phyloP scores from a whole-genome alignment of 805 yeast genomes.

The Saccharomycopsis selenospora region DNA sequence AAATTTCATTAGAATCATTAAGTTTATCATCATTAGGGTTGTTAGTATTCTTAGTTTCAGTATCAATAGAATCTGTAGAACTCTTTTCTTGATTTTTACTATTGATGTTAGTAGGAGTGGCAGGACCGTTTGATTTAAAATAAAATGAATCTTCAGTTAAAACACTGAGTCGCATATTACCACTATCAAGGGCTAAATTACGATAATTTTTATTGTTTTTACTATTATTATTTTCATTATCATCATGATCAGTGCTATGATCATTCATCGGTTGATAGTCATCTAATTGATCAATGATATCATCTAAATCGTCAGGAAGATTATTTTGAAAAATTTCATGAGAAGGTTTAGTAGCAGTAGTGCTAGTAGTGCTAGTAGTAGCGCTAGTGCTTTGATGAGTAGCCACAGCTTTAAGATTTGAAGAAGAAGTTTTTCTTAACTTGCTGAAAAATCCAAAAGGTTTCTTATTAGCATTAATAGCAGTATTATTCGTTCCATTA shows the following conservation, averaged over 20 bases:
- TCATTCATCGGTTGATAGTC: neutral
- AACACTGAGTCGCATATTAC: constrained; percentile 9
- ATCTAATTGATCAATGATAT: neutral
- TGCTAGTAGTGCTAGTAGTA: neutral
- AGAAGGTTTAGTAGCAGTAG: constrained; percentile 5
- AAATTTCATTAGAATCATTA: no score
- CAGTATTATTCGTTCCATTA: neutral
- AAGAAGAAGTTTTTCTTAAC: constrained; percentile 6
- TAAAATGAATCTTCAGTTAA: constrained; percentile 15
- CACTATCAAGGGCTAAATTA: neutral
- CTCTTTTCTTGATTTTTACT: neutral
- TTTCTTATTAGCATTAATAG: constrained; percentile 4
- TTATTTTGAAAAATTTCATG: constrained; percentile 12
- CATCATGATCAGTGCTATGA: neutral
- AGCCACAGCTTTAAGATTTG: neutral
- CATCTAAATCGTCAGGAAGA: neutral
- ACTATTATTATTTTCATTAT: neutral
- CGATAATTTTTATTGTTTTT: neutral
- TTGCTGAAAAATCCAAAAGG: constrained; percentile 17
- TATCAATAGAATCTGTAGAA: neutral
- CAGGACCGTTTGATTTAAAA: constrained; percentile 8
- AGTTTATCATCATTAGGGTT: neutral
- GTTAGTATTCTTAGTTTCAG: neutral
- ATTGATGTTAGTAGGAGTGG: constrained; percentile 6
- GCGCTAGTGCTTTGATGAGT: neutral